Evolutionary conservation across 2,329 filamentous ascomycete genomes (phyloP).

Genomic region (Claviceps pazoutovae): DNA sequence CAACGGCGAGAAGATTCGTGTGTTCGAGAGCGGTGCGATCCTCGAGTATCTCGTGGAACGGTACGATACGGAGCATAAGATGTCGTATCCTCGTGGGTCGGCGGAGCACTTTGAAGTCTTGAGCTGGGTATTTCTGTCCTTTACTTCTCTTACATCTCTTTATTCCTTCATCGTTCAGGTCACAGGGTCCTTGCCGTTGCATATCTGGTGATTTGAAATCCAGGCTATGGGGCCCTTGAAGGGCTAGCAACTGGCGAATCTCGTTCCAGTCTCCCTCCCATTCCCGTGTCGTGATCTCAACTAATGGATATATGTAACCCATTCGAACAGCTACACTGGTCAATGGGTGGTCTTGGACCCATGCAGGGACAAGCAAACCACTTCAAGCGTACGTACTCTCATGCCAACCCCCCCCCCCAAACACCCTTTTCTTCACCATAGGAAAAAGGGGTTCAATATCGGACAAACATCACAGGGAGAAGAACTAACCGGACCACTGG

Average conservation of each 20-base stretch:
- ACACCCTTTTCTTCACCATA: no score
- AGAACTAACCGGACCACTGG: neutral
- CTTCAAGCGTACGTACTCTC: conserved; percentile 44
- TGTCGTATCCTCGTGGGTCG: conserved; percentile 61
- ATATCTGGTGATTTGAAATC: no score
- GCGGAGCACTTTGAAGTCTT: conserved; percentile 67
- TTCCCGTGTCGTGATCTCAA: no score
- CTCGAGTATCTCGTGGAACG: conserved; percentile 71
- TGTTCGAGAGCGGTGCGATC: conserved; percentile 78
- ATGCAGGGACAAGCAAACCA: conserved; percentile 78
- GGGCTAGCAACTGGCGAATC: no score
- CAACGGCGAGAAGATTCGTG: conserved; percentile 56
- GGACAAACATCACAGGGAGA: neutral
- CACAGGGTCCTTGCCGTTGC: no score
- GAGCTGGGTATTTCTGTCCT: conserved; percentile 47
- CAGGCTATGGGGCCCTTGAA: no score
- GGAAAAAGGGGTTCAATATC: neutral
- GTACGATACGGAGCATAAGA: conserved; percentile 71
- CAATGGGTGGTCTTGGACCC: conserved; percentile 68
- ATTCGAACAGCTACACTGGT: conserved; percentile 42
- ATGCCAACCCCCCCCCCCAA: no score
- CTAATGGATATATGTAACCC: neutral
- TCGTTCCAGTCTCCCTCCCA: no score
- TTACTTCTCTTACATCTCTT: neutral
- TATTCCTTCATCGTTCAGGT: neutral